These are phyloP conservation scores for Talaromyces sp. DNA, from an alignment of 2,329 filamentous ascomycete genomes.

Conservation along the genomic window DNA sequence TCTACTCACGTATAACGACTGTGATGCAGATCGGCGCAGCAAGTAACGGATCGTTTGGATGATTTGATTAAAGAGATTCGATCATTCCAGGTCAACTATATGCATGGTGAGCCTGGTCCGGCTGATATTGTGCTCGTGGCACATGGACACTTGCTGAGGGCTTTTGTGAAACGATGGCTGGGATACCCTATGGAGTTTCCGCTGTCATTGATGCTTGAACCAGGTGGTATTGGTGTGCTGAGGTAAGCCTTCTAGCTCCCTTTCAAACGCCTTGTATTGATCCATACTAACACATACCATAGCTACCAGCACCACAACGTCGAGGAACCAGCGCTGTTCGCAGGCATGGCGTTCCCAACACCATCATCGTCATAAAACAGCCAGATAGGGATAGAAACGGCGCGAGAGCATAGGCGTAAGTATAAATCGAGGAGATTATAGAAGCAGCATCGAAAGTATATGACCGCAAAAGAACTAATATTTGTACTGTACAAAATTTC, in stretches of 20 bases:
- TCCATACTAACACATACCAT: neutral
- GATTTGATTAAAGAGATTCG: slow-evolving; percentile 42
- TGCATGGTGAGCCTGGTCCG: slow-evolving; percentile 37
- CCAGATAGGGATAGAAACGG: neutral
- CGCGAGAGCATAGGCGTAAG: neutral
- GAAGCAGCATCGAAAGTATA: neutral
- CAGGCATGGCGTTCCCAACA: slow-evolving; percentile 40
- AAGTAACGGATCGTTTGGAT: slow-evolving; percentile 44
- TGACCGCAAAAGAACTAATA: slow-evolving; percentile 3
- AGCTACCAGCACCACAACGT: slow-evolving; percentile 39
- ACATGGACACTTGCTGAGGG: slow-evolving; percentile 46
- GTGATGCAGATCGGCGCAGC: slow-evolving; percentile 27
- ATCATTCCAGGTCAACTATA: slow-evolving; percentile 37
- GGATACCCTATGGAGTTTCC: slow-evolving; percentile 40
- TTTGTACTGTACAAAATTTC: slow-evolving; percentile 16
- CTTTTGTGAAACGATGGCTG: slow-evolving; percentile 49
- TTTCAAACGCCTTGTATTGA: neutral
- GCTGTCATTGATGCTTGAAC: slow-evolving; percentile 44
- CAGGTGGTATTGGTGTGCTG: slow-evolving; percentile 43
- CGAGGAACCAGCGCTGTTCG: slow-evolving; percentile 39
- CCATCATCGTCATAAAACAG: slow-evolving; percentile 12
- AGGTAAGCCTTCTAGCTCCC: slow-evolving; percentile 27
- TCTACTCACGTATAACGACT: neutral
- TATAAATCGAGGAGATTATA: neutral
- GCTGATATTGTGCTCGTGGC: slow-evolving; percentile 40